Percentiles rank a stretch among this genome's conserved stretches.
Conservation (phyloP, 2,329 filamentous ascomycete genomes). For the Nemania sp. region DNA sequence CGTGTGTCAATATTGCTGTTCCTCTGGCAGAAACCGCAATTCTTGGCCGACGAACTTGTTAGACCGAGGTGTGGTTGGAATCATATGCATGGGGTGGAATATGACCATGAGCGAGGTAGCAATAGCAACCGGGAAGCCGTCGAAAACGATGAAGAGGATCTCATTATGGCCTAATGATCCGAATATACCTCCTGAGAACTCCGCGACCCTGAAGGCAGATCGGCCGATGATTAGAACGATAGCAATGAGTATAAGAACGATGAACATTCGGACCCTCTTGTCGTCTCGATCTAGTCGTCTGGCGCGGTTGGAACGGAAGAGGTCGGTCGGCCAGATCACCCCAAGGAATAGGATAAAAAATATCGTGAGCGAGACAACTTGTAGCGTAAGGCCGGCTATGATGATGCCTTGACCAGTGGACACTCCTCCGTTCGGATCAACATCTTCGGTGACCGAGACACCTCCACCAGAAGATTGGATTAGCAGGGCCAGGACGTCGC, state of each 20-base stretch:
- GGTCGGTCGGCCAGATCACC: constrained; percentile 30
- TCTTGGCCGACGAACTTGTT: constrained; percentile 29
- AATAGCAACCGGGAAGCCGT: constrained; percentile 35
- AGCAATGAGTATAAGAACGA: constrained; percentile 29
- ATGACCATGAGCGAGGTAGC: constrained; percentile 35
- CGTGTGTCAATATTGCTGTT: constrained; percentile 12
- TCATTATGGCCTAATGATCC: constrained; percentile 30
- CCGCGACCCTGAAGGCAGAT: constrained; percentile 32
- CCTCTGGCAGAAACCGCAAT: constrained; percentile 22
- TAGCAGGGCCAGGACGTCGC: constrained; percentile 33
- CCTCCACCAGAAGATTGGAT: constrained; percentile 35
- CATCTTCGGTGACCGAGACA: constrained; percentile 16
- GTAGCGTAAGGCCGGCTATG: constrained; percentile 31
- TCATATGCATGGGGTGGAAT: constrained; percentile 34
- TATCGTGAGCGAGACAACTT: constrained; percentile 34
- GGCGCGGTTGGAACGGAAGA: constrained; percentile 17
- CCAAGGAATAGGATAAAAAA: constrained; percentile 38
- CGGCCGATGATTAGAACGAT: constrained; percentile 35
- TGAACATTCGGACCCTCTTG: constrained; percentile 28
- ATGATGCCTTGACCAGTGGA: constrained; percentile 33
- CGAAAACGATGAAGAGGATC: constrained; percentile 34
- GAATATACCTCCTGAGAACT: constrained; percentile 33
- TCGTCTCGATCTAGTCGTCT: constrained; percentile 13
- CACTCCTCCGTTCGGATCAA: constrained; percentile 17
- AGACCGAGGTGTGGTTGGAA: constrained; percentile 31